Evolutionary conservation across 2,329 filamentous ascomycete genomes (phyloP).

Genomic region (Sclerotinia borealis): DNA sequence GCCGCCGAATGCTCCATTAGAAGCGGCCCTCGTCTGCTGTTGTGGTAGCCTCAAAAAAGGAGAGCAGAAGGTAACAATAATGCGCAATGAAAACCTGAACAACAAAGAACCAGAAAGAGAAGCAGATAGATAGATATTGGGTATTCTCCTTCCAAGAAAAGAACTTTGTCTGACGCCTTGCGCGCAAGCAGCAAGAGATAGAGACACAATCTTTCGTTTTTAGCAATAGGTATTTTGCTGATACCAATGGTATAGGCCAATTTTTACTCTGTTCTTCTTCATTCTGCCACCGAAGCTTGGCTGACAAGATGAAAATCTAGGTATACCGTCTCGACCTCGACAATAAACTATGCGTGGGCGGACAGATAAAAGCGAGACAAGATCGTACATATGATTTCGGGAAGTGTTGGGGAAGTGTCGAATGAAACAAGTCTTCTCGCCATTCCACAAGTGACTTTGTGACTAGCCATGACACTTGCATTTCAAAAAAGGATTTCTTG

Average conservation of each 20-base stretch:
- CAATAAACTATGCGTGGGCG: not conserved
- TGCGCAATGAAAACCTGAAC: not conserved
- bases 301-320: not conserved
- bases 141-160: not conserved
- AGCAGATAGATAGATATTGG: too few relatives aligned
- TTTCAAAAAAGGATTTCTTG: too few relatives aligned
- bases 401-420: too few relatives aligned
- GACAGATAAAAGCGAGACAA: not conserved
- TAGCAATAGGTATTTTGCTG: not conserved
- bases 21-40: not conserved
- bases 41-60: not conserved
- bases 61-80: not conserved
- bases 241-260: not conserved
- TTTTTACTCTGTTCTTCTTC: not conserved
- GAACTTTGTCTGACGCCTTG: not conserved
- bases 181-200: not conserved
- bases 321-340: not conserved
- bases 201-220: not conserved
- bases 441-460: not conserved
- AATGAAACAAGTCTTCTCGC: not conserved
- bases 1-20: constrained; percentile 1
- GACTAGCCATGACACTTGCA: not conserved
- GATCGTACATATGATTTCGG: not conserved
- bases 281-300: not conserved
- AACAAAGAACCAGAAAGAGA: too few relatives aligned